These are phyloP conservation scores for Eucalyptus cloeziana DNA, from an alignment of 345 rosid species.

Conservation along the genomic window DNA sequence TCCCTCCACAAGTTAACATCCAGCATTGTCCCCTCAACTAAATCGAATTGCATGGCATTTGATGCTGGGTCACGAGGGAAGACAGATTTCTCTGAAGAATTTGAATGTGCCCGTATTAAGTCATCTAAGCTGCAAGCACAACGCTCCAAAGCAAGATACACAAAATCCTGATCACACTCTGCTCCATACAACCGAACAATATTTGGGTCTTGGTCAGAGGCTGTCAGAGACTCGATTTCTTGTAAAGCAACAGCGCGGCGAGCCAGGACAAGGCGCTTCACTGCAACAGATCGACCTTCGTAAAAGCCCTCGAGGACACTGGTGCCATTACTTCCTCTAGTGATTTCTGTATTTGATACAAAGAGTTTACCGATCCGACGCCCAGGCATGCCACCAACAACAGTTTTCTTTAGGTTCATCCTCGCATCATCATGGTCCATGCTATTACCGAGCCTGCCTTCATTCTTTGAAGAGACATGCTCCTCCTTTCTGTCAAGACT, in stretches of 20 bases:
- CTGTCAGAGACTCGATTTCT: slow-evolving; percentile 88
- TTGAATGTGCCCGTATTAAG: slow-evolving; percentile 41
- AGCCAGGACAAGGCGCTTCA: slow-evolving; percentile 81
- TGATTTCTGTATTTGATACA: slow-evolving; percentile 68
- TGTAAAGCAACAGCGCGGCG: slow-evolving; percentile 76
- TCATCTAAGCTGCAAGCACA: slow-evolving; percentile 74
- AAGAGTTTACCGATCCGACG: slow-evolving; percentile 60
- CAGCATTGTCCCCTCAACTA: slow-evolving; percentile 15
- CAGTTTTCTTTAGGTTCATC: slow-evolving; percentile 27
- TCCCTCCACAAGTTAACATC: slow-evolving; percentile 61
- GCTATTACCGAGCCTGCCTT: slow-evolving; percentile 14
- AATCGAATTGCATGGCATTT: slow-evolving; percentile 15
- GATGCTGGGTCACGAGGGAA: slow-evolving; percentile 13
- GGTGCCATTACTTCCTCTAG: slow-evolving; percentile 90
- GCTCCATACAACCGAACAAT: slow-evolving; percentile 90
- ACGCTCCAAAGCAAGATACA: slow-evolving; percentile 85
- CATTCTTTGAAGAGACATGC: slow-evolving; percentile 7
- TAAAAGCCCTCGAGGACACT: slow-evolving; percentile 76
- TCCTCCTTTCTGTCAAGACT: slow-evolving; percentile 20
- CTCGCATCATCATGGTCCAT: slow-evolving; percentile 7
- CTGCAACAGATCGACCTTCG: slow-evolving; percentile 88
- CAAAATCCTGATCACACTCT: slow-evolving; percentile 84
- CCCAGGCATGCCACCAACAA: slow-evolving; percentile 35
- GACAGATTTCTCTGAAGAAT: slow-evolving; percentile 9
- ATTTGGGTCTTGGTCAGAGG: slow-evolving; percentile 79